Evolutionary conservation across 2,329 filamentous ascomycete genomes (phyloP).

Genomic region (Cordyceps cateniannulata): DNA sequence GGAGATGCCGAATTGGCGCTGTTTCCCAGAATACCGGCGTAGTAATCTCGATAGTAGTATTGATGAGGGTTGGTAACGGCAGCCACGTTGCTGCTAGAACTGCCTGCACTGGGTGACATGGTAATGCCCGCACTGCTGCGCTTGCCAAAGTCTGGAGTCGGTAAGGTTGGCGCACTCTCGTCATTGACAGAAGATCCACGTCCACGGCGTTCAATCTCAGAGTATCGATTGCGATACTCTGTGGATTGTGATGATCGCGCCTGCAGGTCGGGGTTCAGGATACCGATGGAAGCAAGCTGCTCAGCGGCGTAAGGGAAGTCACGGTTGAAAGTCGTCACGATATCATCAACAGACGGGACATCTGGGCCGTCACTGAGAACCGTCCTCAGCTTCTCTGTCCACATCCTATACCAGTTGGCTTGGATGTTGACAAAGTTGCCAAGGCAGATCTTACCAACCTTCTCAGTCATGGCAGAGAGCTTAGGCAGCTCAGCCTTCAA

Average conservation of each 20-base stretch:
- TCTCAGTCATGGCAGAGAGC: conserved; percentile 74
- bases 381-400: conserved; percentile 74
- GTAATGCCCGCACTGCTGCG: conserved; percentile 62
- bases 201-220: conserved; percentile 44
- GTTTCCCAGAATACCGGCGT: conserved; percentile 30
- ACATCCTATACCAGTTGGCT: conserved; percentile 72
- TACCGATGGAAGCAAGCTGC: conserved; percentile 62
- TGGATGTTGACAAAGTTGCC: conserved; percentile 81
- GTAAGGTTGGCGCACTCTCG: conserved; percentile 56
- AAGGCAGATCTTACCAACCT: conserved; percentile 75
- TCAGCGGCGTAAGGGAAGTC: conserved; percentile 75
- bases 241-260: conserved; percentile 53
- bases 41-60: conserved; percentile 52
- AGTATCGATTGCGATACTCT: conserved; percentile 43
- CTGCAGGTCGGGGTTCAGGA: conserved; percentile 68
- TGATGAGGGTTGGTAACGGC: conserved; percentile 43
- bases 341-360: conserved; percentile 62
- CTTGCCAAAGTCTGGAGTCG: conserved; percentile 59
- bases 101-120: conserved; percentile 42
- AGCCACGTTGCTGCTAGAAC: conserved; percentile 21
- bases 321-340: conserved; percentile 69
- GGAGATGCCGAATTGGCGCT: conserved; percentile 54
- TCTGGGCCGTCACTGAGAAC: conserved; percentile 60
- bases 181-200: conserved; percentile 57
- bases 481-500: conserved; percentile 87